A percentile compares a stretch with the other conserved stretches of the same genome.
These are phyloP conservation scores for Boletus sp. DNA, from an alignment of 1,284 basidiomycete genomes.

Conservation along the genomic window DNA sequence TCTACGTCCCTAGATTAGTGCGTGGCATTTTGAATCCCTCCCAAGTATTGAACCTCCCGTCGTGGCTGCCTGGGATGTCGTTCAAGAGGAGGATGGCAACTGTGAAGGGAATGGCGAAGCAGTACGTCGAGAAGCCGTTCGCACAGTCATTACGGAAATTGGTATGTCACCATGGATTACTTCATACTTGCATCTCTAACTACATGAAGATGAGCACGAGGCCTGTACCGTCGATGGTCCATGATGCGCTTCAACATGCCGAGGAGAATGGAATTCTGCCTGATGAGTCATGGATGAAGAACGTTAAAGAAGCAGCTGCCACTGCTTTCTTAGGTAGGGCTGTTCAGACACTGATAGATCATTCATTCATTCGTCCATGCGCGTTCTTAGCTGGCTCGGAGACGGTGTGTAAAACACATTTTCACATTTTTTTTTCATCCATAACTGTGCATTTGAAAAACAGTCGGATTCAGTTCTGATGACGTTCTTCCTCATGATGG, in stretches of 20 bases:
- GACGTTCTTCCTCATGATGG: slow-evolving; percentile 1
- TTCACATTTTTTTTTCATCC: not conserved
- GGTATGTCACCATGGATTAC: not conserved
- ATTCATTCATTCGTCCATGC: no score
- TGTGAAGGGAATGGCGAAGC: not conserved
- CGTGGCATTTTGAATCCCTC: not conserved
- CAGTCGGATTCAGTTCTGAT: not conserved
- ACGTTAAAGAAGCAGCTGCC: not conserved
- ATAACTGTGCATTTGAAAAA: not conserved
- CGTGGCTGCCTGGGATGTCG: slow-evolving; percentile 18
- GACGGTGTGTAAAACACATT: not conserved
- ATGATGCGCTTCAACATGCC: not conserved
- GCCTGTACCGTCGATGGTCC: not conserved
- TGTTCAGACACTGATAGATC: not conserved
- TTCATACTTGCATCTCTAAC: not conserved
- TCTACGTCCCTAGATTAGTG: no score
- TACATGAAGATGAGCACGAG: not conserved
- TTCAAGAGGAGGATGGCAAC: slow-evolving; percentile 5
- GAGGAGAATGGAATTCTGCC: not conserved
- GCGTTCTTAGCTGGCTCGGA: not conserved
- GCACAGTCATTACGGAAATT: not conserved
- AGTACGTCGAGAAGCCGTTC: slow-evolving; percentile 10
- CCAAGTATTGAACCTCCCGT: slow-evolving; percentile 10
- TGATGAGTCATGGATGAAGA: not conserved
- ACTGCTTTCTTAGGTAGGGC: not conserved